A percentile compares a stretch with the other conserved stretches of the same genome.
These are phyloP conservation scores for Fusarium paranaense DNA, from an alignment of 2,329 filamentous ascomycete genomes.

Conservation along the genomic window DNA sequence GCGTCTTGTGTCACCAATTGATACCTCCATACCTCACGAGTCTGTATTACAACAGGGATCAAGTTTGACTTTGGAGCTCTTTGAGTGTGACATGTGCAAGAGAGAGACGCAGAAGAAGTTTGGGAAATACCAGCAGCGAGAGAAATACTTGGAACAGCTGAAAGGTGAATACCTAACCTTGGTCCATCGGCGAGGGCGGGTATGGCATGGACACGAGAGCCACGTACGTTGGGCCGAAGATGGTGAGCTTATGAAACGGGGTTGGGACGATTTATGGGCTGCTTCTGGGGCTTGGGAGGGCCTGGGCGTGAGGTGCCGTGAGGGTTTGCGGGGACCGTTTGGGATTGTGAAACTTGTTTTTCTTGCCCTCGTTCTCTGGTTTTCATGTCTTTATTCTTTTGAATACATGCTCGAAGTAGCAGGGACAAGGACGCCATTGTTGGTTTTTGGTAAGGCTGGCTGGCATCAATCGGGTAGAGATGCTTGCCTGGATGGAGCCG, in stretches of 20 bases:
- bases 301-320: neutral
- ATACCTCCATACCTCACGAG: neutral
- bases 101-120: neutral
- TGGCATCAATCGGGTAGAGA: neutral
- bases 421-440: slow-evolving; percentile 24
- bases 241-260: slow-evolving; percentile 29
- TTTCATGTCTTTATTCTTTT: neutral
- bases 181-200: neutral
- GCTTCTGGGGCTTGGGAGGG: slow-evolving; percentile 1
- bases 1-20: neutral
- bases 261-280: slow-evolving; percentile 10
- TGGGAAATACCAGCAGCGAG: neutral
- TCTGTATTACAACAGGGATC: neutral
- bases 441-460: slow-evolving; percentile 1
- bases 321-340: slow-evolving; percentile 25
- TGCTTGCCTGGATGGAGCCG: neutral
- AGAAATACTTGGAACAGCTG: neutral
- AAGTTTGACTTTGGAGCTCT: neutral
- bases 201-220: slow-evolving; percentile 14
- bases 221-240: slow-evolving; percentile 27
- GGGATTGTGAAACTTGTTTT: slow-evolving; percentile 33
- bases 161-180: neutral
- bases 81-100: neutral
- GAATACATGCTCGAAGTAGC: neutral
- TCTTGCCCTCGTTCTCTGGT: neutral